Percentiles rank a stretch among this genome's conserved stretches.
phyloP scores from a whole-genome alignment of 2,329 filamentous ascomycete species.

The Claviceps sorghi region DNA sequence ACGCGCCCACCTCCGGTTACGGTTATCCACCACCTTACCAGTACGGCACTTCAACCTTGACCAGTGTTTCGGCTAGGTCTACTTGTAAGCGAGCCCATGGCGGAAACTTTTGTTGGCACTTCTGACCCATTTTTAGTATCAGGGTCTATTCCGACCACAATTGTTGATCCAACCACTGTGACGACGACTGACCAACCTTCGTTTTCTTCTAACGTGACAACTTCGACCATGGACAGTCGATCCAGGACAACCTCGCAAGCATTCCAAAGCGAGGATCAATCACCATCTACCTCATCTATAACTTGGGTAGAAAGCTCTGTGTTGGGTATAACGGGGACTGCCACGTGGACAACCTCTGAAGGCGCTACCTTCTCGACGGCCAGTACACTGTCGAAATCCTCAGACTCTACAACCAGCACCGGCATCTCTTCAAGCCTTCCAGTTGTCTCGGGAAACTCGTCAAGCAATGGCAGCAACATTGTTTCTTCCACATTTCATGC shows the following conservation, averaged over 20 bases:
- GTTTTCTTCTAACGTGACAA: not conserved
- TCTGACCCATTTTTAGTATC: not conserved
- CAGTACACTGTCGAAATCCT: not conserved
- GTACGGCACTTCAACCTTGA: slow-evolving; percentile 7
- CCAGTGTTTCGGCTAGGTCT: not conserved
- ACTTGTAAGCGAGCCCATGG: slow-evolving; percentile 5
- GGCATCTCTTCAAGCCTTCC: not conserved
- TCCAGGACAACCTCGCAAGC: not conserved
- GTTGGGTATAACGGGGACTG: slow-evolving; percentile 4
- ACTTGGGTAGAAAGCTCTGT: slow-evolving; percentile 3
- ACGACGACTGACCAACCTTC: not conserved
- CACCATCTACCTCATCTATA: not conserved
- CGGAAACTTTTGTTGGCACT: not conserved
- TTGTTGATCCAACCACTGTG: not conserved
- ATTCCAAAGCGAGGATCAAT: not conserved
- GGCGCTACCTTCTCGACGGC: not conserved
- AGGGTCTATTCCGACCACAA: not conserved
- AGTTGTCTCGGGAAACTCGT: not conserved
- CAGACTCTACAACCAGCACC: not conserved
- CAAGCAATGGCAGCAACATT: not conserved
- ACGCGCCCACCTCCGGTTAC: slow-evolving; percentile 8
- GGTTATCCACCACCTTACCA: slow-evolving; percentile 10
- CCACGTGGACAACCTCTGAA: not conserved
- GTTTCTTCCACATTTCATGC: not conserved
- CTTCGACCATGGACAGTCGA: not conserved